Evolutionary conservation across 2,329 filamentous ascomycete genomes (phyloP), one percentile per base, ranked within the genome.

Genomic region (Aspergillus luchuensis): DNA sequence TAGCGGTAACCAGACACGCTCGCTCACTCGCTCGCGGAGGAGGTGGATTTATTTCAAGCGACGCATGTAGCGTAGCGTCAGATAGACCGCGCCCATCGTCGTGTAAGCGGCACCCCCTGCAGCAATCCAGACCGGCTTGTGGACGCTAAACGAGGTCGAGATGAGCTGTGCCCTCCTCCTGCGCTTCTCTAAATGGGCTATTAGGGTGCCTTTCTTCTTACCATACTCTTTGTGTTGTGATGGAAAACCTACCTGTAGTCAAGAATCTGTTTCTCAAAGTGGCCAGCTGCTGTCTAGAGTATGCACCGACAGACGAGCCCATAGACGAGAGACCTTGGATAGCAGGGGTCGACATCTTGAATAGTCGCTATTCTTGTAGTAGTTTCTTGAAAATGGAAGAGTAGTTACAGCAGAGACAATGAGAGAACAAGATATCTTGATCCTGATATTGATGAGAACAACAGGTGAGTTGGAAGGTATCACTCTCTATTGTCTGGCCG

Each of bases 41-140:
- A 11, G 19, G 23, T 28, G 30, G 21, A 8, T 59, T 25, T 62
- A 64, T 45, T 64, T 61, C 28, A 72, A 55, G 13, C 61, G 71
- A 41, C 67, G 71, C 59, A 75, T 58, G 47, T 70, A 72, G 45
- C 67, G 67, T 58, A 74, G 67, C 0, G 73, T 74, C 11, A 75
- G 64, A 55, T 69, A 73, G 4, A 73, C 69, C 3, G 72, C 73
- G 2, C 65, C 70, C 58, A 68, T 63, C 4, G 69, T 72, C 8
- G 73, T 74, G 61, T 75, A 75, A 8, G 68, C 62, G 25, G 68
- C 72, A 10, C 71, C 72, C 1, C 58, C 68, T 10, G 70, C 73
- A 3, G 72, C 68, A 13, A 72, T 30, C 72, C 73, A 75, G 50
- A 75, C 73, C 4, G 73, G 73, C 48, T 63, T 67, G 54, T 75